Evolutionary conservation across 805 yeast species (phyloP).

Genomic region (Candida quercuum): DNA sequence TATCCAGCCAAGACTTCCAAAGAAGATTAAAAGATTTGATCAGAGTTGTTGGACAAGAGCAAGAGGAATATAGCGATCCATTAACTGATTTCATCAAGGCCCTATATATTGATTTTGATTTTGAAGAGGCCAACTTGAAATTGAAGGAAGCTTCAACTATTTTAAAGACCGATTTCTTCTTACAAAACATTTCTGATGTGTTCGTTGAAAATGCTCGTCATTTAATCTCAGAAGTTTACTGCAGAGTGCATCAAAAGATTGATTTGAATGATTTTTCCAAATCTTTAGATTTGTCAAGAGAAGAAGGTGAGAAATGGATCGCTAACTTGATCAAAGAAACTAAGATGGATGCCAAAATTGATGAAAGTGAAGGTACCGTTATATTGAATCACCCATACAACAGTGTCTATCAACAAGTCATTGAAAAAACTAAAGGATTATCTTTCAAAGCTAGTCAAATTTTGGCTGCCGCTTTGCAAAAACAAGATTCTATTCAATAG

Average conservation of each 20-base stretch:
- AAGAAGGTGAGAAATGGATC: slow-evolving; percentile 48
- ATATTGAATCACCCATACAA: slow-evolving; percentile 49
- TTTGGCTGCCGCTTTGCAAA: slow-evolving; percentile 38
- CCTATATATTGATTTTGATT: slow-evolving; percentile 53
- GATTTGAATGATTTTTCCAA: slow-evolving; percentile 40
- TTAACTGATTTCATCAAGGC: slow-evolving; percentile 51
- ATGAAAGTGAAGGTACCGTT: slow-evolving; percentile 45
- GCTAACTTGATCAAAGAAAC: slow-evolving; percentile 44
- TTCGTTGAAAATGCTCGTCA: slow-evolving; percentile 45
- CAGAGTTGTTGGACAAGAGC: slow-evolving; percentile 53
- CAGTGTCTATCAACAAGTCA: slow-evolving; percentile 61
- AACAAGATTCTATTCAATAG: slow-evolving; percentile 15
- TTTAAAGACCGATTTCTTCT: slow-evolving; percentile 53
- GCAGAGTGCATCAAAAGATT: slow-evolving; percentile 47
- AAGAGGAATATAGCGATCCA: slow-evolving; percentile 62
- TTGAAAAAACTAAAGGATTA: slow-evolving; percentile 62
- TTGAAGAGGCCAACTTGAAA: slow-evolving; percentile 44
- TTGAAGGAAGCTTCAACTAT: slow-evolving; percentile 42
- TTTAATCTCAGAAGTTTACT: slow-evolving; percentile 47
- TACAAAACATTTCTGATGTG: slow-evolving; percentile 33
- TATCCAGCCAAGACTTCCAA: slow-evolving; percentile 33
- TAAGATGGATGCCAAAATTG: slow-evolving; percentile 49
- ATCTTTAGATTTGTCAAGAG: slow-evolving; percentile 37
- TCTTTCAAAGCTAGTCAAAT: slow-evolving; percentile 56
- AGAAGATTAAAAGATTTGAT: slow-evolving; percentile 54